A percentile compares a stretch with the other conserved stretches of the same genome.
phyloP scores from a whole-genome alignment of 2,329 filamentous ascomycete species.

The Ophiocordyceps sinensis region DNA sequence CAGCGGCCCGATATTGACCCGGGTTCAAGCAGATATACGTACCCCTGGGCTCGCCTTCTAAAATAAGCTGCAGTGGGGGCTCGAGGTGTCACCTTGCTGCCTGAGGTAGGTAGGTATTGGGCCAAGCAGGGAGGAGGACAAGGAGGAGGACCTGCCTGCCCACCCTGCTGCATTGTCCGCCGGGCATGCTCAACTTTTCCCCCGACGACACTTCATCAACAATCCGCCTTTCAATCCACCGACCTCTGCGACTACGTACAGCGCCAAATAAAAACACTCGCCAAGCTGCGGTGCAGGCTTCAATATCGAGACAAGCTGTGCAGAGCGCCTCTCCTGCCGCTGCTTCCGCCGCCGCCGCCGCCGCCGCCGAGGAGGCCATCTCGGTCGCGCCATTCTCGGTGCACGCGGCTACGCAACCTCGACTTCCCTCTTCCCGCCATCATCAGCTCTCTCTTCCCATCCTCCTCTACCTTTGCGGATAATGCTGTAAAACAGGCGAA shows the following conservation, averaged over 20 bases:
- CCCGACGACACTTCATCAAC: constrained; percentile 17
- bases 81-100: constrained; percentile 11
- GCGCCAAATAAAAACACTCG: constrained; percentile 9
- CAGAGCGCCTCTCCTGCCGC: no score
- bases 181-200: constrained; percentile 16
- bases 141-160: background rate
- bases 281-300: constrained; percentile 6
- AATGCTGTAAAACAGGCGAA: constrained; percentile 19
- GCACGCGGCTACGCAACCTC: constrained; percentile 1
- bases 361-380: background rate
- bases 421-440: constrained; percentile 1
- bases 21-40: background rate
- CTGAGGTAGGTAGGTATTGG: constrained; percentile 19
- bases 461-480: constrained; percentile 5
- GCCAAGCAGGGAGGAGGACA: constrained; percentile 7
- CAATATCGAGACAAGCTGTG: no score
- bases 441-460: background rate
- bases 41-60: background rate
- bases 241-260: constrained; percentile 9
- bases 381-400: constrained; percentile 1
- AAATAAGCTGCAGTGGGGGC: background rate
- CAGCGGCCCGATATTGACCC: constrained; percentile 8
- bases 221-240: constrained; percentile 7
- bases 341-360: no score
- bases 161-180: constrained; percentile 6